Conservation (phyloP, 1,284 basidiomycete genomes). For the Cutaneotrichosporon spelunceum region DNA sequence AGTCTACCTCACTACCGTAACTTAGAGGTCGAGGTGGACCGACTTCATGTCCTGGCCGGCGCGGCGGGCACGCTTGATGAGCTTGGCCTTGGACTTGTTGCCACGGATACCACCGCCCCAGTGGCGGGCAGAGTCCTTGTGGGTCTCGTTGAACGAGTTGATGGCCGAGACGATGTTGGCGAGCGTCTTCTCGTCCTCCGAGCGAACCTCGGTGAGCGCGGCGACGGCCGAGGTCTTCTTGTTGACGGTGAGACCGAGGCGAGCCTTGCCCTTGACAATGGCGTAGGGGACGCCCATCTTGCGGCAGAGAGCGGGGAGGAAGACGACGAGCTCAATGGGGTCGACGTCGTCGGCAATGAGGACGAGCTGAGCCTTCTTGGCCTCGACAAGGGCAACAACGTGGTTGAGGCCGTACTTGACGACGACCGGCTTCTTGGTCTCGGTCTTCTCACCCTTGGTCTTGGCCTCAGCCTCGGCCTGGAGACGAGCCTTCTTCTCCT, state of each 20-base stretch:
- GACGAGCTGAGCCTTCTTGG: conserved; percentile 96
- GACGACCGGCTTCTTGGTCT: conserved; percentile 87
- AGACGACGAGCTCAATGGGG: conserved; percentile 96
- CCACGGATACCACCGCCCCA: conserved; percentile 97
- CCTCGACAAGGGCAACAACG: conserved; percentile 88
- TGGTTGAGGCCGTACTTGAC: conserved; percentile 98
- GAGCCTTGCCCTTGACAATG: conserved; percentile 95
- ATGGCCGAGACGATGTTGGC: conserved; percentile 87
- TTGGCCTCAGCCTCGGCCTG: conserved; percentile 71
- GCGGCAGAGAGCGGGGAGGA: conserved; percentile 95
- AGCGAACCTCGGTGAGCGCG: conserved; percentile 87
- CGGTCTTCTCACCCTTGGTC: conserved; percentile 58
- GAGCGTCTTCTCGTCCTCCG: conserved; percentile 90
- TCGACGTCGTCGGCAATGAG: conserved; percentile 98
- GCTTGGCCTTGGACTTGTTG: conserved; percentile 84
- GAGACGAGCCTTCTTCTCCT: conserved; percentile 97
- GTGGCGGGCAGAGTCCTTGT: conserved; percentile 73
- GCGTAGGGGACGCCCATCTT: conserved; percentile 99
- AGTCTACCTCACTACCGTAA: conserved; percentile 1
- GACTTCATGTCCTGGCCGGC: conserved; percentile 49
- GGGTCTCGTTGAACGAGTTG: conserved; percentile 92
- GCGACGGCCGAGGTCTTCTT: conserved; percentile 96
- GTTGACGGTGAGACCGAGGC: conserved; percentile 65
- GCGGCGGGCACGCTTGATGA: conserved; percentile 91
- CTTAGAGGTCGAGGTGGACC: conserved; percentile 50